Base-by-base conservation (phyloP, 2,329 filamentous ascomycete genomes). In the Hypoxylon sp. region DNA sequence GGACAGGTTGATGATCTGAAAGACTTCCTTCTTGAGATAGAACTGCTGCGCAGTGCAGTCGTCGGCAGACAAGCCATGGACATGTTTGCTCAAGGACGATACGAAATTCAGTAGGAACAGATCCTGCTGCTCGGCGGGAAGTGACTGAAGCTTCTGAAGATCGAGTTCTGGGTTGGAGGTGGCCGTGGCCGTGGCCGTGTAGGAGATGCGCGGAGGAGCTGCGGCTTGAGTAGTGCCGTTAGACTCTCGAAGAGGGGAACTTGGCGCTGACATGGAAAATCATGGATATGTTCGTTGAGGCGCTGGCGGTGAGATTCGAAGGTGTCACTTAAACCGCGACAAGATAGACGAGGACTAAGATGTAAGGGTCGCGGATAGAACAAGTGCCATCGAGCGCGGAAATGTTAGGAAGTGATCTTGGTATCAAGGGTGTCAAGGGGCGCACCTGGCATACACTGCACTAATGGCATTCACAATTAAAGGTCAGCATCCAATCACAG, bases 51-150 rank as follows among this genome's bases (percentile, higher is more conserved):
- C 89, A 22, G 93, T 95, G 73, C 95, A 92, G 77, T 92, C 92
- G 74, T 97, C 93, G 69, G 90, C 85, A 59, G 90, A 88, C 51
- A 98, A 87, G 14, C 84, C 84, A 60, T 90, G 86, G 49, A 97
- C 92, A 85, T 98, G 92, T 74, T 91, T 92, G 70, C 90, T 91
- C 62, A 99, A 86, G 68, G 92, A 89, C 30, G 94, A 92, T 37
- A 95, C 92, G 78, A 97, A 98, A 27, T 91, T 97, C 67, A 99
- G 86, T 70, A 99, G 88, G 80, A 96, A 97, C 11, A 99, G 89
- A 77, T 98, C 95, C 82, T 99, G 96, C 80, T 99, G 96, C 82
- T 99, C 96, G 60, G 93, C 90, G 48, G 95, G 93, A 51, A 98
- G 89, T 58, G 92, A 88, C 81, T 97, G 92, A 53, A 99, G 90